Base-by-base conservation (phyloP, 1,139 yeast species). In the Kodamaea fungicola region DNA sequence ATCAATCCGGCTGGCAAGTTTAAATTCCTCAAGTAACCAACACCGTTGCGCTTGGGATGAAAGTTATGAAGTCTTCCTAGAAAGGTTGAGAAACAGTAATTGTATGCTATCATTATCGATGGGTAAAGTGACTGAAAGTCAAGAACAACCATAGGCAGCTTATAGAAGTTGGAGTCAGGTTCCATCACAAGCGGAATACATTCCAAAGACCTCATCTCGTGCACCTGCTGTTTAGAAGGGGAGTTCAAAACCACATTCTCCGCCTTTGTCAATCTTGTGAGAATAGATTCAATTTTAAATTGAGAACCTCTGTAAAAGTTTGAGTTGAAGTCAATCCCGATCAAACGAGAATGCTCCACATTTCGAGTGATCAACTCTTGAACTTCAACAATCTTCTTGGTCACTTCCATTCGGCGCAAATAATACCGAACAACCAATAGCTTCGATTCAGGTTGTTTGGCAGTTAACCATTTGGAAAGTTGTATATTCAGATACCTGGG, bases 101-200 rank as follows among this genome's bases (percentile, higher is more conserved):
- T 92, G 57, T 86, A 87, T 0, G 97, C 98, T 50, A 89, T 87
- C 59, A 92, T 77, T 12, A 92, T 75, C 0, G 97, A 89, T 0
- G 98, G 98, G 52, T 92, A 92, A 39, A 92, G 69, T 0, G 97
- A 88, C 52, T 92, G 97, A 52, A 92, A 92, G 57, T 92, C 98
- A 22, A 92, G 62, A 0, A 92, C 97, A 8, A 90, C 74, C 34
- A 92, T 67, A 0, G 98, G 98, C 34, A 94, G 84, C 42, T 87
- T 88, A 58, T 89, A 92, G 49, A 83, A 86, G 30, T 78, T 79
- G 5, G 96, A 79, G 30, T 78, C 78, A 0, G 98, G 98, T 54
- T 92, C 98, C 89, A 92, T 78, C 3, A 92, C 87, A 40, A 92
- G 65, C 0, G 98, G 96, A 7, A 92, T 78, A 45, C 89, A 84